phyloP scores from a whole-genome alignment of 164 flowering plant genomes.

The Protea cynaroides region DNA sequence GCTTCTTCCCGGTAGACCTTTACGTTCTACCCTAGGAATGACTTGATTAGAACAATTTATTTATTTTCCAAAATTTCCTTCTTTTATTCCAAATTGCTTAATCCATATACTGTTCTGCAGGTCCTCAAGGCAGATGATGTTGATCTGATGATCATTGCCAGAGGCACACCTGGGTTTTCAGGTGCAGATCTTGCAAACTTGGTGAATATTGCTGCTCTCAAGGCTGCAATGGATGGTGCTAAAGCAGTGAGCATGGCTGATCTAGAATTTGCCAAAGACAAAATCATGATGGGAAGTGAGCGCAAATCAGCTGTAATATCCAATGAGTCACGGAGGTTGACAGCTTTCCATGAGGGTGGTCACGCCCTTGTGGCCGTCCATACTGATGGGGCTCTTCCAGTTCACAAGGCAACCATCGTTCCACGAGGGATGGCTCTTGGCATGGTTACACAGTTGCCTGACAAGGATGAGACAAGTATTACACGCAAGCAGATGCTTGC shows the following conservation, averaged over 20 bases:
- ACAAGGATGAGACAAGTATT: constrained; percentile 44
- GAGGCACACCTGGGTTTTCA: constrained; percentile 65
- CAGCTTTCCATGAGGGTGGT: constrained; percentile 75
- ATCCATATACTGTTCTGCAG: too few relatives aligned
- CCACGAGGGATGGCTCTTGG: constrained; percentile 64
- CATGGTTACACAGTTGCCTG: constrained; percentile 60
- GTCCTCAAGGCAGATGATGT: constrained; percentile 51
- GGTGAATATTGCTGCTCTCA: constrained; percentile 62
- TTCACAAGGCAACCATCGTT: constrained; percentile 69
- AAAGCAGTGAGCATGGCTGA: constrained; percentile 51
- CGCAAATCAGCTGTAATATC: constrained; percentile 44
- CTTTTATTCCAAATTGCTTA: too few relatives aligned
- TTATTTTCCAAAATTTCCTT: too few relatives aligned
- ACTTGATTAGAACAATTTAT: too few relatives aligned
- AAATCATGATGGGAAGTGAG: constrained; percentile 60
- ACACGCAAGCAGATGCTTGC: constrained; percentile 71
- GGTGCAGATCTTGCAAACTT: constrained; percentile 74
- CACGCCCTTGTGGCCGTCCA: constrained; percentile 67
- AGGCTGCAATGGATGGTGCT: constrained; percentile 68
- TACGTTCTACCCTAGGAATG: too few relatives aligned
- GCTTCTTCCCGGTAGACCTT: too few relatives aligned
- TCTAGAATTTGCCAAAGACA: constrained; percentile 58
- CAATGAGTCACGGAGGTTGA: constrained; percentile 25
- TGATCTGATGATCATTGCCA: constrained; percentile 63
- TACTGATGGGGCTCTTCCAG: constrained; percentile 70